Conservation (phyloP, 495 filamentous ascomycete genomes). For the Xylaria cubensis region DNA sequence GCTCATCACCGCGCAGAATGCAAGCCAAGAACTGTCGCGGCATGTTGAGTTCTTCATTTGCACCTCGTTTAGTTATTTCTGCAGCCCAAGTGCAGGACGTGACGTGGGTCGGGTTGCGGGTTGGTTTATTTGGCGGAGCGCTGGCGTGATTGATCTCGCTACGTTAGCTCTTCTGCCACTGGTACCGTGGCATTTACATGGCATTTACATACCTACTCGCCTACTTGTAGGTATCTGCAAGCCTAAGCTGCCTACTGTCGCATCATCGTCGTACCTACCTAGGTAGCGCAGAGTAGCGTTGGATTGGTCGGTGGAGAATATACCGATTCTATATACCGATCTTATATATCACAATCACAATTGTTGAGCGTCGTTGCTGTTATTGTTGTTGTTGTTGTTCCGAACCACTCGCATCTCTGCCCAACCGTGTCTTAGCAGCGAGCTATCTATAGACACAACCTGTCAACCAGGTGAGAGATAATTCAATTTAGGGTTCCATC, state of each 20-base stretch:
- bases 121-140: conserved; percentile 6
- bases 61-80: conserved; percentile 15
- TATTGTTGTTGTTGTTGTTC: not conserved
- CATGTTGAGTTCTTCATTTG: not conserved
- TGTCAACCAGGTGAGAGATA: not conserved
- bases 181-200: not conserved
- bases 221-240: not conserved
- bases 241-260: not conserved
- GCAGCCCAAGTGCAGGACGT: not conserved
- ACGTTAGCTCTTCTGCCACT: not conserved
- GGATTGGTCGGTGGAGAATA: conserved; percentile 7
- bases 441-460: not conserved
- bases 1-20: conserved; percentile 23
- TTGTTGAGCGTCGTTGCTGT: not conserved
- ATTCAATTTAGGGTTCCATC: not conserved
- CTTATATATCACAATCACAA: not conserved
- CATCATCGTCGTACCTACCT: not conserved
- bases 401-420: not conserved
- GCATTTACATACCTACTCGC: no score
- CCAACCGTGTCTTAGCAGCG: not conserved
- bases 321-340: not conserved
- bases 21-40: conserved; percentile 14
- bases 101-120: conserved; percentile 11
- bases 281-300: not conserved
- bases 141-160: conserved; percentile 18